Evolutionary conservation across 257 asterid genomes (phyloP).

Genomic region (Anisodus tanguticus): DNA sequence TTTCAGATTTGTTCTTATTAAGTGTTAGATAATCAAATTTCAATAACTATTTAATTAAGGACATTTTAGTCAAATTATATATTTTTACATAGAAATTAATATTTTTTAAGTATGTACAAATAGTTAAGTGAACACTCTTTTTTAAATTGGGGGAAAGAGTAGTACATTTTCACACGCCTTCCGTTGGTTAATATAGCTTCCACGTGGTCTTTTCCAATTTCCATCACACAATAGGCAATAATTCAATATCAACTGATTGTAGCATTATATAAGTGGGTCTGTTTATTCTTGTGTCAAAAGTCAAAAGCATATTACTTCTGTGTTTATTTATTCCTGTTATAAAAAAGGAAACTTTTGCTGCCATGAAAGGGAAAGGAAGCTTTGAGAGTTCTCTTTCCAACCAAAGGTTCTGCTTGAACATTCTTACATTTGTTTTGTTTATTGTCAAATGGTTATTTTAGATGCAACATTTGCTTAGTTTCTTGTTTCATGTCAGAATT

Average conservation of each 20-base stretch:
- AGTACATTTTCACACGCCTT: too few species aligned
- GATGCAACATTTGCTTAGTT: too few species aligned
- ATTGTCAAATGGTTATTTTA: neutral
- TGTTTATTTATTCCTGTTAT: neutral
- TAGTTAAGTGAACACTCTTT: too few species aligned
- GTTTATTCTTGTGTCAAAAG: too few species aligned
- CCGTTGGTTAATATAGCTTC: neutral
- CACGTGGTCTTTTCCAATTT: neutral
- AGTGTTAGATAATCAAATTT: too few species aligned
- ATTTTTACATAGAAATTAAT: too few species aligned
- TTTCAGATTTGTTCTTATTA: too few species aligned
- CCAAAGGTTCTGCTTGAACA: conserved; percentile 10
- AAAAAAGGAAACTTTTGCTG: neutral
- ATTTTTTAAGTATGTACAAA: too few species aligned
- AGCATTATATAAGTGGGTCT: neutral
- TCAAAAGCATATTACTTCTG: too few species aligned
- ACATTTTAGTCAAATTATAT: too few species aligned
- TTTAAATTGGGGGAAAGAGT: too few species aligned
- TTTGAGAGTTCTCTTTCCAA: conserved; percentile 10
- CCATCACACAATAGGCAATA: neutral
- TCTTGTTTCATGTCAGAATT: neutral
- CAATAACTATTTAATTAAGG: too few species aligned
- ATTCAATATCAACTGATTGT: neutral
- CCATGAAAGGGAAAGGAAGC: conserved; percentile 20
- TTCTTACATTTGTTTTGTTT: neutral